Evolutionary conservation across 495 filamentous ascomycete species (phyloP).

Genomic region (Apodospora peruviana): DNA sequence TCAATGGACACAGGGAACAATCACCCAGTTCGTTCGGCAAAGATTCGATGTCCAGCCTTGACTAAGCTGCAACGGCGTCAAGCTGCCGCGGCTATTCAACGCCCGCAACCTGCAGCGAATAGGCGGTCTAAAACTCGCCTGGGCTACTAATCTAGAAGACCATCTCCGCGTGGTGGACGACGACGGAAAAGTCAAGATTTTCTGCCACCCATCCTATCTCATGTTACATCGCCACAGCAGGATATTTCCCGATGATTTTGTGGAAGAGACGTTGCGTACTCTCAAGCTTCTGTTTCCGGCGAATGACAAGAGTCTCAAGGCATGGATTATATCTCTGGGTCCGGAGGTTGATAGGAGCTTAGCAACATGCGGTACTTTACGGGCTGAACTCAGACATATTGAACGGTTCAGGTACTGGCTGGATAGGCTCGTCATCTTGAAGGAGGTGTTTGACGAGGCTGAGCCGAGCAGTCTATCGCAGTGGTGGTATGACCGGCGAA

Average conservation of each 20-base stretch:
- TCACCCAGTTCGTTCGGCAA: not conserved
- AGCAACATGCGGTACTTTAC: constrained; percentile 10
- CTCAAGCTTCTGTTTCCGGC: constrained; percentile 40
- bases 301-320: constrained; percentile 13
- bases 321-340: constrained; percentile 7
- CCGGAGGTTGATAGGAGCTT: not conserved
- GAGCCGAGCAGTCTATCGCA: constrained; percentile 38
- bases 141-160: not conserved
- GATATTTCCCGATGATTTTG: constrained; percentile 24
- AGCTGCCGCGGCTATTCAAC: not conserved
- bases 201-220: not conserved
- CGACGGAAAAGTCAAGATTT: not conserved
- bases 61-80: not conserved
- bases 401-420: constrained; percentile 45
- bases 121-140: not conserved
- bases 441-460: constrained; percentile 47
- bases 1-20: not conserved
- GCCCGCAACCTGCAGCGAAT: not conserved
- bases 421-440: constrained; percentile 46
- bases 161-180: not conserved
- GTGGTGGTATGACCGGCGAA: constrained; percentile 49
- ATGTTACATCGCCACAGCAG: not conserved
- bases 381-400: constrained; percentile 28
- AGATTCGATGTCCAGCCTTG: not conserved
- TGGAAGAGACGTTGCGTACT: constrained; percentile 40